A percentile compares a stretch with the other conserved stretches of the same genome.
Conservation (phyloP, 2,329 filamentous ascomycete genomes). For the Thelonectria rubi region DNA sequence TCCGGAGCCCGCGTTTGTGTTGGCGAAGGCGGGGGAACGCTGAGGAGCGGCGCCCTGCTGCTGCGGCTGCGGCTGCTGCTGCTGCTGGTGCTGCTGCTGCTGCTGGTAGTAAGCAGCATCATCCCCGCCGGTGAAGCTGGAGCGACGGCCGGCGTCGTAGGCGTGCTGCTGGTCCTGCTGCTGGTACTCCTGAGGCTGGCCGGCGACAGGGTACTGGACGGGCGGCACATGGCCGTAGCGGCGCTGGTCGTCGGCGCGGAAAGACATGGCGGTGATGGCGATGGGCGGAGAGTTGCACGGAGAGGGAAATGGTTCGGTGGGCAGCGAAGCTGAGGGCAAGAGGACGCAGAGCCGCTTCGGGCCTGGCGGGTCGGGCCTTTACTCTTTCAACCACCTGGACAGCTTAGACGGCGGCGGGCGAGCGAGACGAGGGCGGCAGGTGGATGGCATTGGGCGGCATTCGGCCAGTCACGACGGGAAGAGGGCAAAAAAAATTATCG, state of each 20-base stretch:
- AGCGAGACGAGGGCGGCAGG: conserved; percentile 26
- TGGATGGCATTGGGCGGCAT: conserved; percentile 42
- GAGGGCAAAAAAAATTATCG: conserved; percentile 26
- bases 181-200: conserved; percentile 45
- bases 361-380: conserved; percentile 38
- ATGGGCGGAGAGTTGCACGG: conserved; percentile 13
- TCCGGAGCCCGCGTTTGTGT: conserved; percentile 28
- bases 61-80: background rate
- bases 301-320: conserved; percentile 4
- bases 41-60: conserved; percentile 27
- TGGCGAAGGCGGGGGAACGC: conserved; percentile 35
- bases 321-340: conserved; percentile 15
- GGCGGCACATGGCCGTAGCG: conserved; percentile 74
- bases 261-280: conserved; percentile 61
- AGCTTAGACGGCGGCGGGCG: conserved; percentile 38
- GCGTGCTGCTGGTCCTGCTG: conserved; percentile 47
- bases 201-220: conserved; percentile 67
- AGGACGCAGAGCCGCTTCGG: conserved; percentile 32
- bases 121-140: conserved; percentile 81
- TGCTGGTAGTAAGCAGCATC: conserved; percentile 65
- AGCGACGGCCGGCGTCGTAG: conserved; percentile 58
- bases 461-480: conserved; percentile 24
- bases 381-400: conserved; percentile 28
- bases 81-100: conserved; percentile 25
- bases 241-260: conserved; percentile 68